Evolutionary conservation across 768 basidiomycete genomes (phyloP).

Genomic region (Boletus tomentosulus): DNA sequence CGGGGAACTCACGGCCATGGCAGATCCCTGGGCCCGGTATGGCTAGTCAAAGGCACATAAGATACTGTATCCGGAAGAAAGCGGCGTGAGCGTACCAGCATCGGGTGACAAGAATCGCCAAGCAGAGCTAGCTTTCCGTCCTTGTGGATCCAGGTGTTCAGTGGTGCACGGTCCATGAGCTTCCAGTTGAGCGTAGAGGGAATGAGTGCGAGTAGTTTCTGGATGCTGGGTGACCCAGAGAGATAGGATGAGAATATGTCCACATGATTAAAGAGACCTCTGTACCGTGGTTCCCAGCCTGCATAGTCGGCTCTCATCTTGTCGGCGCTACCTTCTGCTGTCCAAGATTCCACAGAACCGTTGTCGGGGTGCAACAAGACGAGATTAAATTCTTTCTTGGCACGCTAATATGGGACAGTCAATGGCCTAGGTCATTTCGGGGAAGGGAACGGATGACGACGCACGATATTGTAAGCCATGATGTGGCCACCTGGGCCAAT

Average conservation of each 20-base stretch:
- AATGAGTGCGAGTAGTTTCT: conserved; percentile 45
- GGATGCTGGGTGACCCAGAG: conserved; percentile 30
- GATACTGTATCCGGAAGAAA: background rate
- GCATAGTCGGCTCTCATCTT: conserved; percentile 46
- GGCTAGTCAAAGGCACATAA: conserved; percentile 30
- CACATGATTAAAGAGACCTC: background rate
- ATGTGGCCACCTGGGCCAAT: conserved; percentile 50
- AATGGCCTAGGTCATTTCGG: background rate
- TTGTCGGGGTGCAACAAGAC: conserved; percentile 42
- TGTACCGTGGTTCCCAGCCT: conserved; percentile 47
- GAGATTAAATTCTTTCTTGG: conserved; percentile 41
- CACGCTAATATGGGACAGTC: conserved; percentile 20
- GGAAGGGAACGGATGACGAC: conserved; percentile 6
- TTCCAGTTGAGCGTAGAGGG: conserved; percentile 44
- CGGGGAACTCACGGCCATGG: conserved; percentile 42
- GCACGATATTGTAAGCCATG: conserved; percentile 43
- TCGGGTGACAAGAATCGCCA: conserved; percentile 57
- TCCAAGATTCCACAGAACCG: conserved; percentile 43
- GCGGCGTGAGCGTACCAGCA: conserved; percentile 33
- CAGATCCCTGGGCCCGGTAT: conserved; percentile 52
- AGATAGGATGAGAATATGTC: conserved; percentile 4
- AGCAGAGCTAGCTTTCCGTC: conserved; percentile 42
- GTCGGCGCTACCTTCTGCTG: conserved; percentile 37
- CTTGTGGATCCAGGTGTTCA: conserved; percentile 47
- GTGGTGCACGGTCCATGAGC: conserved; percentile 45